These are phyloP conservation scores for Centrapalus pauciflorus DNA, from an alignment of 129 eudicot species.

Conservation along the genomic window DNA sequence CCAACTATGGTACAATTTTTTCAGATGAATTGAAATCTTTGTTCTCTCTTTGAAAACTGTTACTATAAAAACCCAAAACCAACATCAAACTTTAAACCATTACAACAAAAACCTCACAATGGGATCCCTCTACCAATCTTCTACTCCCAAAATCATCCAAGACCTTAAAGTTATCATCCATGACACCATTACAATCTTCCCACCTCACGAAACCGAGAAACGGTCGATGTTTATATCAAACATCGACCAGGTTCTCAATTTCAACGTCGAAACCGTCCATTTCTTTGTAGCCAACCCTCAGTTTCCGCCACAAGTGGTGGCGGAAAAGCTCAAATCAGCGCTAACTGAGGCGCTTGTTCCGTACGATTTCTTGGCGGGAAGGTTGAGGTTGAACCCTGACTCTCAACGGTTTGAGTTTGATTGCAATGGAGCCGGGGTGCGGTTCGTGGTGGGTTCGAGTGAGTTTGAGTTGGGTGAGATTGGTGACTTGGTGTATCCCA, in stretches of 20 bases:
- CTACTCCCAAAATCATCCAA: constrained; percentile 29
- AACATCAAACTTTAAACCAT: neutral
- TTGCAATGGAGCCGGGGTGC: constrained; percentile 52
- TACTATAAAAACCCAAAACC: constrained; percentile 15
- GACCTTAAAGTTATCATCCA: constrained; percentile 66
- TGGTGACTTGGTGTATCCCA: constrained; percentile 84
- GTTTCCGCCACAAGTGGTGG: constrained; percentile 50
- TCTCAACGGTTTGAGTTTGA: constrained; percentile 57
- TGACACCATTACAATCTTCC: constrained; percentile 44
- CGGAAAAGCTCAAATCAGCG: constrained; percentile 41
- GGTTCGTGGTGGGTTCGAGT: constrained; percentile 53
- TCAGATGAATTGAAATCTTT: too few relatives aligned
- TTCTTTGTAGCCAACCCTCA: constrained; percentile 52
- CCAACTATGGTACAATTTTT: too few relatives aligned
- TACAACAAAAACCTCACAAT: constrained; percentile 28
- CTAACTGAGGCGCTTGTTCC: constrained; percentile 38
- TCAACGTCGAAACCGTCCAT: constrained; percentile 70
- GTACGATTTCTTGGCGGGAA: constrained; percentile 70
- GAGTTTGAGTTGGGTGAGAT: constrained; percentile 53
- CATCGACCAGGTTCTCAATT: constrained; percentile 77
- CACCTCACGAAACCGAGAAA: constrained; percentile 37
- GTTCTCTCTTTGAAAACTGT: too few relatives aligned
- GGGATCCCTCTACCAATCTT: constrained; percentile 48
- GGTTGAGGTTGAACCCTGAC: constrained; percentile 50
- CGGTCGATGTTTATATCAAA: constrained; percentile 62